These are phyloP conservation scores for Colletotrichum australisinense DNA, from an alignment of 2,329 filamentous ascomycete genomes.

Conservation along the genomic window DNA sequence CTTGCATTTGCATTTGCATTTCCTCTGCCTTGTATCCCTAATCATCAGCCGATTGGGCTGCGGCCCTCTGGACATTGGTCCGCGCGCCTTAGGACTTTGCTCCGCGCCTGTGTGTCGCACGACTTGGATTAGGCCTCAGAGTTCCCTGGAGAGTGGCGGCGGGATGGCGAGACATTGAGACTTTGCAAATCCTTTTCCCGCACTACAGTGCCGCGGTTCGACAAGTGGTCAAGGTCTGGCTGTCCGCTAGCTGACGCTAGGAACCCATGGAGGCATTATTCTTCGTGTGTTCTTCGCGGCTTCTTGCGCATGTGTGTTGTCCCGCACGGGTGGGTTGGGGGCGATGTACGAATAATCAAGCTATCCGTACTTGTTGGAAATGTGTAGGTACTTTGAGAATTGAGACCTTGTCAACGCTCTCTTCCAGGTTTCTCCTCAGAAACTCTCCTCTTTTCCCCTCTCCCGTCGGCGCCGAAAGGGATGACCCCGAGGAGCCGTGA, in stretches of 20 bases:
- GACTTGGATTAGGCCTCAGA: constrained; percentile 23
- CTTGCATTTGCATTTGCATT: constrained; percentile 15
- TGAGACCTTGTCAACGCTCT: background rate
- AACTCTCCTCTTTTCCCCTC: background rate
- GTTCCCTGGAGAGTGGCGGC: background rate
- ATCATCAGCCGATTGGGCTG: constrained; percentile 8
- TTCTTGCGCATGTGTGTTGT: constrained; percentile 27
- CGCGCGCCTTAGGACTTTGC: constrained; percentile 12
- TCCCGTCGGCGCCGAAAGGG: constrained; percentile 9
- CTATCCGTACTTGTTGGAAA: background rate
- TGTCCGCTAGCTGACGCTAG: background rate
- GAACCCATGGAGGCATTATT: background rate
- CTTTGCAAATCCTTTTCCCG: background rate
- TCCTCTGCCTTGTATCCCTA: constrained; percentile 3
- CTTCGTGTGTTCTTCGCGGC: constrained; percentile 29
- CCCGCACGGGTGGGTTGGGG: constrained; percentile 7
- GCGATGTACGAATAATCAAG: background rate
- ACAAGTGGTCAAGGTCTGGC: background rate
- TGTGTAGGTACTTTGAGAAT: no score
- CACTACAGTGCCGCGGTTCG: background rate
- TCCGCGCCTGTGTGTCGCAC: constrained; percentile 22
- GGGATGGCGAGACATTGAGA: background rate
- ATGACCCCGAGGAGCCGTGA: constrained; percentile 3
- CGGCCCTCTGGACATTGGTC: constrained; percentile 7
- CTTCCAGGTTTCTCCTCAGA: background rate